Conservation (phyloP, 2,329 filamentous ascomycete species). For the Epichloe festucae region DNA sequence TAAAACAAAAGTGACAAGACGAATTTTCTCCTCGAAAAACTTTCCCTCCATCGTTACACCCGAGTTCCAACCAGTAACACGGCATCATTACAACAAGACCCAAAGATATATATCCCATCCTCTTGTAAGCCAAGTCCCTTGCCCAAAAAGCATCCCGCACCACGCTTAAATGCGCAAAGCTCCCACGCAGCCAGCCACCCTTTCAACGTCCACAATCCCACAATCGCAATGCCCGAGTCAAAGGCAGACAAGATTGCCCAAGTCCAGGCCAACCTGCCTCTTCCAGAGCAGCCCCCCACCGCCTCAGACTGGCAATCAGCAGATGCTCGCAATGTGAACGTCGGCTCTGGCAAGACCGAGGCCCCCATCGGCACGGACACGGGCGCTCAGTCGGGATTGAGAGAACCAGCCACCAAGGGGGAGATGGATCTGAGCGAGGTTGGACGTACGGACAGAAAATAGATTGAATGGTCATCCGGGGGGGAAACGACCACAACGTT, state of each 20-base stretch:
- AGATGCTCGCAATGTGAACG: conserved; percentile 55
- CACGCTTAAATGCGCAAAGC: not conserved
- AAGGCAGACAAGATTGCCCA: conserved; percentile 56
- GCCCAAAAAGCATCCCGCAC: not conserved
- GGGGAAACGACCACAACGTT: no score
- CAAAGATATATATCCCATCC: not conserved
- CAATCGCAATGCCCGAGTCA: conserved; percentile 25
- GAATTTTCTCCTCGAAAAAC: no score
- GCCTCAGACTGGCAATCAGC: conserved; percentile 67
- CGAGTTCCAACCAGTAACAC: no score
- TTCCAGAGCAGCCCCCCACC: conserved; percentile 65
- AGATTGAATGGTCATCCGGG: not conserved
- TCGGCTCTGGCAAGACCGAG: conserved; percentile 28
- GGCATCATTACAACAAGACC: not conserved
- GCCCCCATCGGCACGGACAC: conserved; percentile 37
- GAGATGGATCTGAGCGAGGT: conserved; percentile 44
- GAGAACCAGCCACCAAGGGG: conserved; percentile 45
- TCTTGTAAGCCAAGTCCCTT: not conserved
- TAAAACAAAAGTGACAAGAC: not conserved
- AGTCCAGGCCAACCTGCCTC: conserved; percentile 59
- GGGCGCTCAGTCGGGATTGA: conserved; percentile 37
- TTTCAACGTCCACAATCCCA: not conserved
- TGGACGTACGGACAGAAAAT: conserved; percentile 31
- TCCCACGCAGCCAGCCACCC: not conserved
- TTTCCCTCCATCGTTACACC: no score